Evolutionary conservation across 768 basidiomycete genomes (phyloP), one percentile per base, ranked within the genome.

Genomic region (Pseudohyphozyma bogoriensis): DNA sequence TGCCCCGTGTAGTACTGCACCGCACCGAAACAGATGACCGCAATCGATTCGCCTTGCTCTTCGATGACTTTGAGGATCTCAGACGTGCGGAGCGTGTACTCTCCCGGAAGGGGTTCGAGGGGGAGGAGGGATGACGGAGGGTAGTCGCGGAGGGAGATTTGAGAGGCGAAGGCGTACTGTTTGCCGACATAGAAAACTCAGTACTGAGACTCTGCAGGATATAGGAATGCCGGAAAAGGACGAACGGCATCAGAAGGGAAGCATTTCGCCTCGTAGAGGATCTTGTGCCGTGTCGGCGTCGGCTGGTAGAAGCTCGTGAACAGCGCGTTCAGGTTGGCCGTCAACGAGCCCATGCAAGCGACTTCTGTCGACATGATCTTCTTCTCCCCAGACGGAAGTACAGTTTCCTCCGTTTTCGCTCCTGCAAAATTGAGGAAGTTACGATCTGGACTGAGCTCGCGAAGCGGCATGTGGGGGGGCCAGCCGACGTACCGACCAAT

Each of bases 1-100:
- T 99, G 92, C 18, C 92, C 95, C 28, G 90, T 93, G 76, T 96
- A 99, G 77, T 91, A 99, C 74, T 97, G 93, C 36, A 97, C 83
- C 3, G 93, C 89, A 57, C 86, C 85, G 71, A 99, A 86, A 61
- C 96, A 80, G 60, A 97, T 89, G 42, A 99, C 79, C 33, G 95
- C 87, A 66, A 96, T 89, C 47, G 79, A 79, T 28, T 79, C 67
- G 20, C 87, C 88, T 72, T 91, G 81, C 64, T 80, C 78, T 52
- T 81, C 79, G 68, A 99, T 83, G 50, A 77, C 76, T 57, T 80
- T 78, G 37, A 96, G 76, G 69, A 97, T 92, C 74, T 99, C 95
- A 70, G 87, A 82, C 69, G 87, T 86, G 66, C 90, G 82, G 61
- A 99, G 81, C 28, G 78, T 82, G 73, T 82, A 85, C 75, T 99